Evolutionary conservation across 73 alveolate genomes (phyloP).

Genomic region (Paramecium caudatum): DNA sequence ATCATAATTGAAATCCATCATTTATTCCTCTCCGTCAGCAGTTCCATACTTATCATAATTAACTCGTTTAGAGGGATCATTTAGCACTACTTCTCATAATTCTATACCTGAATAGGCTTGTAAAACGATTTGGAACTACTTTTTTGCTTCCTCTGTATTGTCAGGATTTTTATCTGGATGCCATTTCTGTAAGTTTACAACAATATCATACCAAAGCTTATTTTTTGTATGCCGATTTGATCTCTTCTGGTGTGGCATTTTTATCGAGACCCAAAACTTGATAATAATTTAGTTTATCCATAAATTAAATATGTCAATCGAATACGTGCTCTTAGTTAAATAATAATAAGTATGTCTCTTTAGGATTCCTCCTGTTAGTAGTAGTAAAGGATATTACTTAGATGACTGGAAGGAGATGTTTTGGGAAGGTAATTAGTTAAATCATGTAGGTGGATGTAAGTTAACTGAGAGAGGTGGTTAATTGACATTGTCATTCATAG

Average conservation of each 20-base stretch:
- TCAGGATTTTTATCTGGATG: constrained; percentile 78
- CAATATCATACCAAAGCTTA: constrained; percentile 69
- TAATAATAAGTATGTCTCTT: constrained; percentile 13
- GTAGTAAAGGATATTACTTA: constrained; percentile 25
- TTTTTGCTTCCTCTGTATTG: constrained; percentile 80
- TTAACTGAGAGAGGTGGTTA: constrained; percentile 58
- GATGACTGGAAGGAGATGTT: constrained; percentile 67
- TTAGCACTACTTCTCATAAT: not conserved
- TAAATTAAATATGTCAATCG: constrained; percentile 35
- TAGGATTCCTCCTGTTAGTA: constrained; percentile 26
- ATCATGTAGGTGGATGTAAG: constrained; percentile 24
- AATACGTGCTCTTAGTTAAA: constrained; percentile 48
- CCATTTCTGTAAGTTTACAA: constrained; percentile 51
- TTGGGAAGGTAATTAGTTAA: constrained; percentile 54
- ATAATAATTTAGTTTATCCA: constrained; percentile 85
- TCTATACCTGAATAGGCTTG: constrained; percentile 78
- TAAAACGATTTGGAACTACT: constrained; percentile 78
- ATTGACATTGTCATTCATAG: constrained; percentile 30
- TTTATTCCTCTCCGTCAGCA: not conserved
- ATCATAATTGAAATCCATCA: constrained; percentile 39
- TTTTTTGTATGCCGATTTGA: constrained; percentile 82
- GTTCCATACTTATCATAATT: constrained; percentile 68
- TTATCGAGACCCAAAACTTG: constrained; percentile 84
- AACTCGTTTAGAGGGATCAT: constrained; percentile 5
- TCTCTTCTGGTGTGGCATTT: constrained; percentile 83